Evolutionary conservation across 2,329 filamentous ascomycete genomes (phyloP).

Genomic region (Penicillium griseofulvum): DNA sequence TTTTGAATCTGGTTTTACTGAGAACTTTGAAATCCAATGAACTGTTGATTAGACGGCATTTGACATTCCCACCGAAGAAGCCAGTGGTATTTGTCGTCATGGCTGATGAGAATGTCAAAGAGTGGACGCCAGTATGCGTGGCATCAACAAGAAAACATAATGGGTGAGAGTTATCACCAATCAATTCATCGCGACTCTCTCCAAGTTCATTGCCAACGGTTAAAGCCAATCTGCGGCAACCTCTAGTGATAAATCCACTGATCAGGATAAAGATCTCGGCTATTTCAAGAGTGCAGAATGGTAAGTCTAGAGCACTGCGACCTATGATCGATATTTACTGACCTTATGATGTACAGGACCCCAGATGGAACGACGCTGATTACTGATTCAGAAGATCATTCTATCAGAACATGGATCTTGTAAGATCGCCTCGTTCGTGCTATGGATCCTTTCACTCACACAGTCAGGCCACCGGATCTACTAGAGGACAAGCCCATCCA

Average conservation of each 20-base stretch:
- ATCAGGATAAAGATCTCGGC: slow-evolving; percentile 15
- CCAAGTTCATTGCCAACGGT: not conserved
- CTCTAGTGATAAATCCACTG: too few relatives aligned
- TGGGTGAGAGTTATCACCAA: not conserved
- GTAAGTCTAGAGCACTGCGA: slow-evolving; percentile 24
- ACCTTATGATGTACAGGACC: slow-evolving; percentile 35
- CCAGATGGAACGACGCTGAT: slow-evolving; percentile 59
- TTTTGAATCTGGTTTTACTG: not conserved
- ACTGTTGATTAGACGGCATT: not conserved
- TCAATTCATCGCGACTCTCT: not conserved
- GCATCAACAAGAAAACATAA: slow-evolving; percentile 24
- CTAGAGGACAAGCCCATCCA: slow-evolving; percentile 42
- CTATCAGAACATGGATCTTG: slow-evolving; percentile 55
- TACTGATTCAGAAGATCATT: slow-evolving; percentile 52
- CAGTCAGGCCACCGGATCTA: slow-evolving; percentile 47
- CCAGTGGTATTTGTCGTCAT: slow-evolving; percentile 2
- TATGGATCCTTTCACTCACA: slow-evolving; percentile 7
- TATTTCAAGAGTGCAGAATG: slow-evolving; percentile 50
- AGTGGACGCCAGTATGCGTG: slow-evolving; percentile 25
- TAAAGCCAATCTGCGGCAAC: not conserved
- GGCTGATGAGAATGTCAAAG: slow-evolving; percentile 1
- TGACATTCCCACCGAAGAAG: not conserved
- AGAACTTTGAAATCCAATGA: not conserved
- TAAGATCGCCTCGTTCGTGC: slow-evolving; percentile 29
- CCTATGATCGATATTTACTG: not conserved